A percentile compares a stretch with the other conserved stretches of the same genome.
Evolutionary conservation across 2,329 filamentous ascomycete genomes (phyloP).

Genomic region (Exophiala spinifera): DNA sequence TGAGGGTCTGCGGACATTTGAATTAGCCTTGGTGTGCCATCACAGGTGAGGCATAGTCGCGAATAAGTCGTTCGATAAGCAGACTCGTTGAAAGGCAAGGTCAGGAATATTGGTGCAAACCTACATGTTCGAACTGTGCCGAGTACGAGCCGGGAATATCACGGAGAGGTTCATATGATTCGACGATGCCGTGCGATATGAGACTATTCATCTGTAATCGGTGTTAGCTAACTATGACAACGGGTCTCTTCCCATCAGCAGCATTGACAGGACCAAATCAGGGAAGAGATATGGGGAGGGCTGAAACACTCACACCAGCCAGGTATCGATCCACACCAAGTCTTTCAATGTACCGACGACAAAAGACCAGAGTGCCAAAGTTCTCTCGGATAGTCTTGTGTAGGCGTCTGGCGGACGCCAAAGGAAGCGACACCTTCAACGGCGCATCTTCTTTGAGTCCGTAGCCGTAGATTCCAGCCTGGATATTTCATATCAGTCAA

Average conservation of each 20-base stretch:
- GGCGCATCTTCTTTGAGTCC: constrained; percentile 41
- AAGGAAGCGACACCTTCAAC: constrained; percentile 37
- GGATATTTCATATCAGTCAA: background rate
- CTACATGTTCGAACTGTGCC: constrained; percentile 61
- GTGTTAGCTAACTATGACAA: background rate
- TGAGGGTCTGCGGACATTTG: constrained; percentile 37
- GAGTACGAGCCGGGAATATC: constrained; percentile 61
- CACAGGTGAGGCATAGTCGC: background rate
- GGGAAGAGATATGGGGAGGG: no score
- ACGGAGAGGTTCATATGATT: constrained; percentile 55
- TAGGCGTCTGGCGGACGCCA: constrained; percentile 55
- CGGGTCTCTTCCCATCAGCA: background rate
- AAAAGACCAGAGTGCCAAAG: constrained; percentile 62
- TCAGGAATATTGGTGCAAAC: no score
- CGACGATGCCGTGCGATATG: constrained; percentile 55
- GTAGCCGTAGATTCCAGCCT: constrained; percentile 55
- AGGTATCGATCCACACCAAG: constrained; percentile 60
- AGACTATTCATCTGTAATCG: constrained; percentile 54
- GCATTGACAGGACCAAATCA: no score
- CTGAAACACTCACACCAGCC: constrained; percentile 51
- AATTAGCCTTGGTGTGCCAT: constrained; percentile 5
- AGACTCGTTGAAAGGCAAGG: background rate
- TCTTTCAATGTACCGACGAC: constrained; percentile 61
- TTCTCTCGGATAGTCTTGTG: constrained; percentile 60
- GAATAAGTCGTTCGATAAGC: no score